Evolutionary conservation across 768 basidiomycete species (phyloP).

Genomic region (Leccinellum albellum): DNA sequence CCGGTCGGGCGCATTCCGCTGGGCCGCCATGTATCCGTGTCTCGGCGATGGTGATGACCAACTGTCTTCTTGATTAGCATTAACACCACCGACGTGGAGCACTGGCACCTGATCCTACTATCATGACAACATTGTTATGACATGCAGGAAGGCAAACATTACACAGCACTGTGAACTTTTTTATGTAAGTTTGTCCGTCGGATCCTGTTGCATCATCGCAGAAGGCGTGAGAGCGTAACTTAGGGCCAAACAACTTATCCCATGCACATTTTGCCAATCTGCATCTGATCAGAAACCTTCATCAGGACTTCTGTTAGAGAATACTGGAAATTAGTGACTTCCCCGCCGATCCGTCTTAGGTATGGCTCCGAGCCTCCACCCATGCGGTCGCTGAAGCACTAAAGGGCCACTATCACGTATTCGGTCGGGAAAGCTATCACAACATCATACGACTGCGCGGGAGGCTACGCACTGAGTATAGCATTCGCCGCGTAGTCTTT

Average conservation of each 20-base stretch:
- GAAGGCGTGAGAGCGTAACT: not conserved
- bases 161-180: not conserved
- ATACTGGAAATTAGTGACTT: not conserved
- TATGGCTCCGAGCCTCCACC: not conserved
- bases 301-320: not conserved
- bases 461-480: too few species aligned
- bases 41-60: too few species aligned
- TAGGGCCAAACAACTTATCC: not conserved
- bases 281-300: not conserved
- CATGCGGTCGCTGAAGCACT: not conserved
- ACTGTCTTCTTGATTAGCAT: not conserved
- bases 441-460: too few species aligned
- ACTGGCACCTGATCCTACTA: not conserved
- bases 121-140: too few species aligned
- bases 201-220: not conserved
- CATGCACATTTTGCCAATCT: not conserved
- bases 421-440: too few species aligned
- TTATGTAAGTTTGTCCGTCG: not conserved
- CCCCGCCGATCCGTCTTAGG: not conserved
- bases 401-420: not conserved
- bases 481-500: not conserved
- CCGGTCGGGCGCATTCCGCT: not conserved
- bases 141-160: not conserved
- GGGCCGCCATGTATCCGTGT: too few species aligned
- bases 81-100: not conserved